Conservation (phyloP, 192 early-diverging fungal genomes). For the Phlyctochytrium arcticum region DNA sequence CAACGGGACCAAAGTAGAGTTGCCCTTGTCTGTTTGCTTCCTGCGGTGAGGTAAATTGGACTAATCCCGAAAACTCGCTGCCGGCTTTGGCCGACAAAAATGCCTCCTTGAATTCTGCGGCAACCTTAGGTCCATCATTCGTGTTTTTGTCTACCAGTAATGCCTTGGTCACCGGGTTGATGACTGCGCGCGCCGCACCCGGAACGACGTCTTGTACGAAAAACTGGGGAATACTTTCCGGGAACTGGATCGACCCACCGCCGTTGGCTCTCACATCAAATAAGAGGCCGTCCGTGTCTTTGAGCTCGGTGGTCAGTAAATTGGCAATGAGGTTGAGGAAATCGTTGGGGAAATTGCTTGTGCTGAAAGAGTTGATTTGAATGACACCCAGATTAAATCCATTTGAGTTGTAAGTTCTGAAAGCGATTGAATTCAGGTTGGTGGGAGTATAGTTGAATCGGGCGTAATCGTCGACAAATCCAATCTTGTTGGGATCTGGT, state of each 20-base stretch:
- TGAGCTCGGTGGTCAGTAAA: conserved; percentile 17
- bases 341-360: background rate
- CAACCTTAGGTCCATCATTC: no score
- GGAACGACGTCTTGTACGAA: conserved; percentile 1
- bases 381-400: conserved; percentile 26
- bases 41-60: background rate
- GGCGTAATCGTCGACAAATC: no score
- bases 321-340: background rate
- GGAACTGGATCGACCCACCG: conserved; percentile 17
- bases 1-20: conserved; percentile 20
- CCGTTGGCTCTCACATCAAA: conserved; percentile 27
- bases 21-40: conserved; percentile 1
- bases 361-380: conserved; percentile 4
- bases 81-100: background rate
- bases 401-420: conserved; percentile 2
- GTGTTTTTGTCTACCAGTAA: no score
- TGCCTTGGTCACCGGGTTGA: no score
- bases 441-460: no score
- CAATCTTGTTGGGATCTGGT: no score
- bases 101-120: background rate
- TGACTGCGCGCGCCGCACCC: background rate
- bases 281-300: conserved; percentile 20
- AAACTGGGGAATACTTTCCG: conserved; percentile 23
- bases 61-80: background rate
- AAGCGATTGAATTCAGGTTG: background rate